phyloP scores from a whole-genome alignment of 2,329 filamentous ascomycete species.

The Fusarium azukiicola region DNA sequence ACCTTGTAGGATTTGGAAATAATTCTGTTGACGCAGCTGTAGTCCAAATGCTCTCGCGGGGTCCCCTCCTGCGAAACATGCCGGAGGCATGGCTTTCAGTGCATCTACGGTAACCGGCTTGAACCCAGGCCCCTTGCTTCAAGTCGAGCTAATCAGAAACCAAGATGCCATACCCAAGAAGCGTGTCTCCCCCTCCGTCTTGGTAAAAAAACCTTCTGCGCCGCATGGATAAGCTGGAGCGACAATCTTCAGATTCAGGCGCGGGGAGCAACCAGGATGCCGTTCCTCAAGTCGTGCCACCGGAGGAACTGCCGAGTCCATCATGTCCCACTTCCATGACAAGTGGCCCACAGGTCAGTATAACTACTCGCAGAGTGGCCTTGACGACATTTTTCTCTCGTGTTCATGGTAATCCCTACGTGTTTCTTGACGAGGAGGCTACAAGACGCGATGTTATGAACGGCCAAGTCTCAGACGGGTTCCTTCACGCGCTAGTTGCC shows the following conservation, averaged over 20 bases:
- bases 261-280: not conserved
- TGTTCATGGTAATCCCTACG: constrained; percentile 36
- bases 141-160: not conserved
- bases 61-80: constrained; percentile 38
- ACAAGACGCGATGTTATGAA: constrained; percentile 28
- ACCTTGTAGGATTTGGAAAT: not conserved
- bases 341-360: not conserved
- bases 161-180: constrained; percentile 39
- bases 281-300: not conserved
- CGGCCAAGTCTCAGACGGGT: constrained; percentile 2
- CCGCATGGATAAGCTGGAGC: constrained; percentile 36
- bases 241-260: constrained; percentile 15
- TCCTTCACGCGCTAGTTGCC: constrained; percentile 34
- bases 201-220: constrained; percentile 33
- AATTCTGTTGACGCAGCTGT: not conserved
- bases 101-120: constrained; percentile 31
- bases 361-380: constrained; percentile 25
- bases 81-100: constrained; percentile 32
- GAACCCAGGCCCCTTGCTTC: not conserved
- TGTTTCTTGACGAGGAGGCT: constrained; percentile 34
- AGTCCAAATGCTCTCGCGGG: constrained; percentile 40
- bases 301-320: not conserved
- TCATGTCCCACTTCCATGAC: not conserved
- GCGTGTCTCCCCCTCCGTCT: constrained; percentile 23
- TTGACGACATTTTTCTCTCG: constrained; percentile 33